Base-by-base conservation (phyloP, 2,329 filamentous ascomycete species). In the Colletotrichum paranaense region DNA sequence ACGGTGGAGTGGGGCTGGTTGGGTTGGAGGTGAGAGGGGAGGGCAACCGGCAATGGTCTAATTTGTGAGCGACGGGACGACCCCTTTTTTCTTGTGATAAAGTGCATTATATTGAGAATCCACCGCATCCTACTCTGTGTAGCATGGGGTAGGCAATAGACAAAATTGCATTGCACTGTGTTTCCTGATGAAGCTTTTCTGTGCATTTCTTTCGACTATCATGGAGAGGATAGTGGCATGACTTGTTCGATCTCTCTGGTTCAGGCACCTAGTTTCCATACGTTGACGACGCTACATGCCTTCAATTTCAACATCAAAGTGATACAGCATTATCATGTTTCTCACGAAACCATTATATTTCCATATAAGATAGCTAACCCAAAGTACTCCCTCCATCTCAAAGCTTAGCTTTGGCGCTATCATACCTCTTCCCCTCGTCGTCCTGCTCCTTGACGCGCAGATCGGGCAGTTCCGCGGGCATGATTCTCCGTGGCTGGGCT, bases 381-480 rank as follows among this genome's bases (percentile, higher is more conserved):
- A 42, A 42, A 2, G 38, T 42, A 19, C 38, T 42, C 38, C 42
- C 32, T 12, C 26, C 19, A 49, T 26, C n/a, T 56, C 75, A 88
- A 67, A 88, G 62, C 74, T 84, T 88, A 22, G 84, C 65, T 74
- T 78, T 81, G 30, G 72, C 76, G 81, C 93, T 97, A 80, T 96
- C 92, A 78, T 92, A 87, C 68, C 92, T 87, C 78, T 85, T 88
- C 0, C 94, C 94, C 81, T 97, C 94, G 78, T 97, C 94, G 73
- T 92, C 90, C 82, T 97, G 93, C 83, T 97, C 94, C 8, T 86
- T 88, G 5, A 97, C 94, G 2, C 86, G 89, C 76, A 97, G 78
- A 75, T 92, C 88, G 0, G 94, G 94, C 74, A 97, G 85, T 70
- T 86, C 80, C 0, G 80, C 84, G 0, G 95, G 95, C 93, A 97